Percentiles rank a stretch among this genome's conserved stretches.
Conservation (phyloP, 345 rosid genomes). For the Nasturtium officinale region DNA sequence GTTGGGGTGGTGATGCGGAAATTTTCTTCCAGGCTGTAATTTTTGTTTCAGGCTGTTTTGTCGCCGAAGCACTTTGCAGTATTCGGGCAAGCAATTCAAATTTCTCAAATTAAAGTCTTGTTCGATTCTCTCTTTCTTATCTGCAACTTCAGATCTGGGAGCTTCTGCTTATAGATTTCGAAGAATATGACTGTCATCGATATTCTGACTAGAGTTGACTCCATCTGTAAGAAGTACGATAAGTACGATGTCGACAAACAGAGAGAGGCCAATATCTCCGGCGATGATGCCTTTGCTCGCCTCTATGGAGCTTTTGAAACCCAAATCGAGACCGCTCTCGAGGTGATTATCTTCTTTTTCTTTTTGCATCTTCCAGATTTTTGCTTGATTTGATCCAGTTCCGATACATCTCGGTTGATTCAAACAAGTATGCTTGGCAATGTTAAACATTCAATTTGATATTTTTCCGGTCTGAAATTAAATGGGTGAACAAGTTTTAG, state of each 20-base stretch:
- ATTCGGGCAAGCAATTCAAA: slow-evolving; percentile 23
- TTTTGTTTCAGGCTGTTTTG: slow-evolving; percentile 20
- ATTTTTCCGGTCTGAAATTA: not conserved
- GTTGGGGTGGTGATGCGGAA: not conserved
- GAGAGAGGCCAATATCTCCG: slow-evolving; percentile 76
- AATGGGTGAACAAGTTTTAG: not conserved
- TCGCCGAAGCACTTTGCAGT: slow-evolving; percentile 22
- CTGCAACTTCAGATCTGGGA: slow-evolving; percentile 28
- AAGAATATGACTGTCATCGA: slow-evolving; percentile 91
- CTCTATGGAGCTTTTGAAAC: slow-evolving; percentile 66
- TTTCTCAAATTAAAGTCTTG: slow-evolving; percentile 14
- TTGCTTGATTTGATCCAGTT: slow-evolving; percentile 28
- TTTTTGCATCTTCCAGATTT: not conserved
- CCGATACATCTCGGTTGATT: not conserved
- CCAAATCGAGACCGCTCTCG: slow-evolving; percentile 74
- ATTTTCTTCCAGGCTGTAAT: slow-evolving; percentile 25
- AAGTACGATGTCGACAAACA: slow-evolving; percentile 90
- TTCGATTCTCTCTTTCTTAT: not conserved
- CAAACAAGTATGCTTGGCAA: not conserved
- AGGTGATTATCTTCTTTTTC: slow-evolving; percentile 47
- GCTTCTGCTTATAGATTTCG: slow-evolving; percentile 2
- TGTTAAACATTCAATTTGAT: slow-evolving; percentile 1
- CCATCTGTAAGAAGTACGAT: slow-evolving; percentile 96
- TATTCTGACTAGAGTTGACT: slow-evolving; percentile 81
- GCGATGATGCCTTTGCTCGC: slow-evolving; percentile 92